A percentile compares a stretch with the other conserved stretches of the same genome.
These are phyloP conservation scores for Penicillium sclerotiorum DNA, from an alignment of 2,329 filamentous ascomycete genomes.

Conservation along the genomic window DNA sequence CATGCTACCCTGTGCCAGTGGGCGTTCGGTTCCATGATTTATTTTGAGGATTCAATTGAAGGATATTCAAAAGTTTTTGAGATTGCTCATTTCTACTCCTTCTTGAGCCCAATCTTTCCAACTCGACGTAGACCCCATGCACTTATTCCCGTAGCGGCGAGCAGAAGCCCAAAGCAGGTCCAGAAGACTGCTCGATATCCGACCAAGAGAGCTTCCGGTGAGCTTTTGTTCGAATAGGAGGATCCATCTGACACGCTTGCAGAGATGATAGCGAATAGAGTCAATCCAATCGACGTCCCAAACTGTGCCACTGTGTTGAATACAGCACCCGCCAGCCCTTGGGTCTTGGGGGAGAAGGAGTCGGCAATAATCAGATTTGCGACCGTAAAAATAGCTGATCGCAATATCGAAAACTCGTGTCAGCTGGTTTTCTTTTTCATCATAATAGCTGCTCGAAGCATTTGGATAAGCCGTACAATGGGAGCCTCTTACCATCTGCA, in stretches of 20 bases:
- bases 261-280: constrained; percentile 53
- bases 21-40: background rate
- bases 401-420: too few species aligned
- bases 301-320: constrained; percentile 63
- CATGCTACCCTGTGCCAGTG: too few species aligned
- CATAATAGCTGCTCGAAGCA: too few species aligned
- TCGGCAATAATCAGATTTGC: constrained; percentile 58
- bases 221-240: constrained; percentile 22
- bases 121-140: constrained; percentile 49
- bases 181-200: constrained; percentile 59
- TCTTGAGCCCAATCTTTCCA: constrained; percentile 55
- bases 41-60: background rate
- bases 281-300: constrained; percentile 57
- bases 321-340: constrained; percentile 63
- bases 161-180: constrained; percentile 53
- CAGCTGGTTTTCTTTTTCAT: too few species aligned
- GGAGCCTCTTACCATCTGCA: constrained; percentile 37
- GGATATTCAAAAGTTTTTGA: background rate
- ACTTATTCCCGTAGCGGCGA: constrained; percentile 44
- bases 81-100: constrained; percentile 14
- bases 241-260: constrained; percentile 45
- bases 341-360: constrained; percentile 58
- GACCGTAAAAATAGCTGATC: constrained; percentile 59
- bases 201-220: constrained; percentile 47
- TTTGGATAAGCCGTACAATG: too few species aligned